Evolutionary conservation across 2,329 filamentous ascomycete genomes (phyloP).

Genomic region (Ophiostoma australiae): DNA sequence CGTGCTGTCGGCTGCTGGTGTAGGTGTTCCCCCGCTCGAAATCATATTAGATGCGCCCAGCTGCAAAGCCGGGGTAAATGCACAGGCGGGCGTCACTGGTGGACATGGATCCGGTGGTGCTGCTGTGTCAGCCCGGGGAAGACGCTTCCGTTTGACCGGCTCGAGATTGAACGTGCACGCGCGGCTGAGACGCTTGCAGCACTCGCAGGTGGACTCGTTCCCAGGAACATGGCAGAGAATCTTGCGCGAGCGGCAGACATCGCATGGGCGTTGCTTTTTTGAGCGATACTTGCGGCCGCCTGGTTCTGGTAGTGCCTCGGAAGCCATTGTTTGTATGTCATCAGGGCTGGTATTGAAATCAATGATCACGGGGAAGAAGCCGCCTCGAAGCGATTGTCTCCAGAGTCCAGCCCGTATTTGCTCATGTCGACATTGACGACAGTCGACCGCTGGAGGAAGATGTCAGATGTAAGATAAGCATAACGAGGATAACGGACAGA

Average conservation of each 20-base stretch:
- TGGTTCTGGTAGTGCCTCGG: background rate
- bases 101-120: background rate
- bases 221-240: background rate
- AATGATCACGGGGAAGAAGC: background rate
- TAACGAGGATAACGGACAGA: background rate
- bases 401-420: background rate
- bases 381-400: no score
- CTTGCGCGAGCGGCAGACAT: background rate
- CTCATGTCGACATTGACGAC: background rate
- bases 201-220: background rate
- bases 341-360: no score
- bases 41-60: background rate
- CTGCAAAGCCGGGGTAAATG: background rate
- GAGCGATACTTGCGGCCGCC: background rate
- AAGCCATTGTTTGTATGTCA: no score
- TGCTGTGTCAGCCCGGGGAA: background rate
- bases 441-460: background rate
- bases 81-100: background rate
- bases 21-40: background rate
- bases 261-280: slow-evolving; percentile 5
- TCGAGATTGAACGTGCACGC: background rate
- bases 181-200: slow-evolving; percentile 1
- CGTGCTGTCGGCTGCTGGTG: background rate
- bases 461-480: background rate
- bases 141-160: background rate